Evolutionary conservation across 2,329 filamentous ascomycete genomes (phyloP).

Genomic region (Fusarium vanettenii): DNA sequence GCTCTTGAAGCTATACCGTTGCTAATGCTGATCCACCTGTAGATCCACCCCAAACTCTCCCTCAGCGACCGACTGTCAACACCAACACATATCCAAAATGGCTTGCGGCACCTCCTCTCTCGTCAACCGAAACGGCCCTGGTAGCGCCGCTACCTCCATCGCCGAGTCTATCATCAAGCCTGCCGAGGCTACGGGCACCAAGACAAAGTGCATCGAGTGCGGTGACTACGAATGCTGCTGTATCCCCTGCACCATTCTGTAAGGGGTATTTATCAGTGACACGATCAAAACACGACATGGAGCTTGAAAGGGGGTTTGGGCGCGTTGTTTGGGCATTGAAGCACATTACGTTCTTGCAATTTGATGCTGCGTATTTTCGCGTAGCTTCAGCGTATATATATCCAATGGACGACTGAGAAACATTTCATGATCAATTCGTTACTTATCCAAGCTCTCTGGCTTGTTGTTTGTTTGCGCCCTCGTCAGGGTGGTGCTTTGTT

Average conservation of each 20-base stretch:
- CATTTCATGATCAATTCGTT: slow-evolving; percentile 13
- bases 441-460: background rate
- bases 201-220: slow-evolving; percentile 45
- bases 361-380: slow-evolving; percentile 2
- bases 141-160: slow-evolving; percentile 60
- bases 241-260: slow-evolving; percentile 65
- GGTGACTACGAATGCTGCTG: slow-evolving; percentile 61
- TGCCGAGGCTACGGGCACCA: slow-evolving; percentile 54
- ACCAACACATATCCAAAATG: slow-evolving; percentile 33
- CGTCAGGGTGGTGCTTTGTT: background rate
- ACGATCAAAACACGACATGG: background rate
- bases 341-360: slow-evolving; percentile 18
- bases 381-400: slow-evolving; percentile 17
- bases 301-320: background rate
- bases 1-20: background rate
- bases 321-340: slow-evolving; percentile 6
- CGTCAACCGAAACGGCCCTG: slow-evolving; percentile 56
- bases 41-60: slow-evolving; percentile 8
- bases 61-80: background rate
- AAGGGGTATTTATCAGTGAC: slow-evolving; percentile 18
- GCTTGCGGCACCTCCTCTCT: slow-evolving; percentile 37
- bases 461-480: background rate
- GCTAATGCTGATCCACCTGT: slow-evolving; percentile 6
- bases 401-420: slow-evolving; percentile 2
- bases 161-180: slow-evolving; percentile 64